These are phyloP conservation scores for Fagopyrum homotropicum DNA, from an alignment of 148 eudicot species.

Conservation along the genomic window DNA sequence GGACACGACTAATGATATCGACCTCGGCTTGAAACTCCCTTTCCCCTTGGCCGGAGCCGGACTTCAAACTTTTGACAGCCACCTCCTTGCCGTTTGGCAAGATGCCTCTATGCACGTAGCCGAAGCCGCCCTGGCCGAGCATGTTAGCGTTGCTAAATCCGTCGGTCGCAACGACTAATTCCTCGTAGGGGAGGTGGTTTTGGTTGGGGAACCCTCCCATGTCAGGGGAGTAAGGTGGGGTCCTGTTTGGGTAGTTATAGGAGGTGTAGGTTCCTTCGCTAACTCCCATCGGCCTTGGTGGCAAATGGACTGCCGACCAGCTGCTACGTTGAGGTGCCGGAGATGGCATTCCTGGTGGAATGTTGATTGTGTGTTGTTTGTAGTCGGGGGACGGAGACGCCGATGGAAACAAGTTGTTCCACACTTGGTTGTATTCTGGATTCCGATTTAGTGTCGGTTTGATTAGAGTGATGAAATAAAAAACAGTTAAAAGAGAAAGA, in stretches of 20 bases:
- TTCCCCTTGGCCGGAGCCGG: conserved; percentile 85
- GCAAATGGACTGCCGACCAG: background rate
- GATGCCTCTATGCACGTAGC: conserved; percentile 63
- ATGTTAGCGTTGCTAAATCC: conserved; percentile 53
- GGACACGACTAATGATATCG: conserved; percentile 82
- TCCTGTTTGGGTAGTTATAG: background rate
- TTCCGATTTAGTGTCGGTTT: no score
- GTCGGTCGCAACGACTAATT: conserved; percentile 51
- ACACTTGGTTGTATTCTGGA: conserved; percentile 1
- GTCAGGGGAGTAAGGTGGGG: conserved; percentile 3
- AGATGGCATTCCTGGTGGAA: background rate
- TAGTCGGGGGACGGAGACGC: background rate
- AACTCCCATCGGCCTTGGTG: background rate
- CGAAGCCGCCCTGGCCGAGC: conserved; percentile 88
- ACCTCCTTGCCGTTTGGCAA: conserved; percentile 50
- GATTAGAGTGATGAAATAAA: no score
- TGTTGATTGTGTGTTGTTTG: conserved; percentile 8
- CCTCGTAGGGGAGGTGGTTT: conserved; percentile 48
- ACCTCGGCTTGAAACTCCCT: conserved; percentile 75
- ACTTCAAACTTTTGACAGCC: conserved; percentile 72
- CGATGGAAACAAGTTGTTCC: background rate
- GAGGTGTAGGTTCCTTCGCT: background rate
- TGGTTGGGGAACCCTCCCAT: conserved; percentile 24
- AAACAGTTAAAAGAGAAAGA: no score
- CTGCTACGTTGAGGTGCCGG: no score